Evolutionary conservation across 2,329 filamentous ascomycete species (phyloP), one percentile per base, ranked within the genome.

Genomic region (Pseudonectria foliicola): DNA sequence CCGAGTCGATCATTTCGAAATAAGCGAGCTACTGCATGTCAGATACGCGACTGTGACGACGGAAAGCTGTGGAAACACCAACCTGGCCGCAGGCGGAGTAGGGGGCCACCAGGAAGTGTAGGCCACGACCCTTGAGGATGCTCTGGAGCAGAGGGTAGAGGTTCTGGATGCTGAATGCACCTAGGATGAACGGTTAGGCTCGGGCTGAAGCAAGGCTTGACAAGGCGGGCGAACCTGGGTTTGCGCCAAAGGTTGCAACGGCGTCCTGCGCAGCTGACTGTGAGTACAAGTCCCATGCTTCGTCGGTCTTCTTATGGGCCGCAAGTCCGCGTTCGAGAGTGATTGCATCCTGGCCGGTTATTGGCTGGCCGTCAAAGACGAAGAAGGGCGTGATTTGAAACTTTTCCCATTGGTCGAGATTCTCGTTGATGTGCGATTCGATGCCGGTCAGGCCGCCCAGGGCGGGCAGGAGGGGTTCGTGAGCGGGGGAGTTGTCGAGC

Each of bases 81-180:
- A 90, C 85, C 77, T 94, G 87, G 39, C 86, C 85, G 51, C 83
- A 82, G 25, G 89, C 87, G 59, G 83, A 88, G 66, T 87, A 94
- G 2, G 90, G 90, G 10, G 90, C 82, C 29, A 93, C 83, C 31
- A 86, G 68, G 54, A 88, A 94, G 41, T 85, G 75, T 37, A 94
- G 66, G 2, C 72, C 71, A 43, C 81, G 75, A 45, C 79, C 68
- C 49, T 74, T 70, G 33, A 96, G 70, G 36, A 90, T 79, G 21
- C 71, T 68, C 61, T 93, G 85, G 26, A 96, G 71, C 35, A 85
- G 74, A 34, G 81, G 80, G 52, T 83, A 87, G 33, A 95, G 74
- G 37, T 81, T 76, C 54, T 85, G 77, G 27, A 83, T 71, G 35
- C 70, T 72, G 49, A 80, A 82, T 27, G 84, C 82, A 45, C 80